Conservation (phyloP, 148 eudicot species). For the Rhododendron vialii region DNA sequence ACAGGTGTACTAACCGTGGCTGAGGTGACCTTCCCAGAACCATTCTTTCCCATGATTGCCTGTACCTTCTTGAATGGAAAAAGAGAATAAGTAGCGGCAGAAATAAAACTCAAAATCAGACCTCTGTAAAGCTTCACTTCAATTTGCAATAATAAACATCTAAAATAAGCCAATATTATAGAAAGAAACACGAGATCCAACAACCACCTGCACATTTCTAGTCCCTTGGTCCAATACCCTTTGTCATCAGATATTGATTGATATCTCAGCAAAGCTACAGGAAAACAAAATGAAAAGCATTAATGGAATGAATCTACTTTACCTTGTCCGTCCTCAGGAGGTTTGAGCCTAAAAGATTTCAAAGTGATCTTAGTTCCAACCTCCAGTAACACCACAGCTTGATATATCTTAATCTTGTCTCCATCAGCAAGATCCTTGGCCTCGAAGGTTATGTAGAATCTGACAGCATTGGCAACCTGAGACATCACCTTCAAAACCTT, state of each 20-base stretch:
- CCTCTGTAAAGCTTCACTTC: neutral
- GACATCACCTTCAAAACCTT: constrained; percentile 1
- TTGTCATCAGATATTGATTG: neutral
- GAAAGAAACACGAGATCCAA: no score
- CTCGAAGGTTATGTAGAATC: neutral
- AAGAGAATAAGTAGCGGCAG: neutral
- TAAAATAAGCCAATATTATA: no score
- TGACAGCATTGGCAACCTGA: neutral
- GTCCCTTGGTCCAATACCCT: no score
- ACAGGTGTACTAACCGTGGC: neutral
- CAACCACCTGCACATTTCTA: no score
- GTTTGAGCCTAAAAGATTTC: no score
- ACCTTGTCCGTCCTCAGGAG: no score
- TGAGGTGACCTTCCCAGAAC: neutral
- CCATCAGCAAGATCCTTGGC: neutral
- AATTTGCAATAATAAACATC: neutral
- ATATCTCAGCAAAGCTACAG: neutral
- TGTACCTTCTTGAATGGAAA: neutral
- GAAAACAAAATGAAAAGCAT: no score
- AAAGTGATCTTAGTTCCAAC: neutral
- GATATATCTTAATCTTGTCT: neutral
- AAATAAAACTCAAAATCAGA: neutral
- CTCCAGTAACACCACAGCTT: neutral
- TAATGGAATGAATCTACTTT: neutral
- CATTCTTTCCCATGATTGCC: neutral